Evolutionary conservation across 306 rosid species (phyloP), one percentile per base, ranked within the genome.

Genomic region (Ammopiptanthus mongolicus): DNA sequence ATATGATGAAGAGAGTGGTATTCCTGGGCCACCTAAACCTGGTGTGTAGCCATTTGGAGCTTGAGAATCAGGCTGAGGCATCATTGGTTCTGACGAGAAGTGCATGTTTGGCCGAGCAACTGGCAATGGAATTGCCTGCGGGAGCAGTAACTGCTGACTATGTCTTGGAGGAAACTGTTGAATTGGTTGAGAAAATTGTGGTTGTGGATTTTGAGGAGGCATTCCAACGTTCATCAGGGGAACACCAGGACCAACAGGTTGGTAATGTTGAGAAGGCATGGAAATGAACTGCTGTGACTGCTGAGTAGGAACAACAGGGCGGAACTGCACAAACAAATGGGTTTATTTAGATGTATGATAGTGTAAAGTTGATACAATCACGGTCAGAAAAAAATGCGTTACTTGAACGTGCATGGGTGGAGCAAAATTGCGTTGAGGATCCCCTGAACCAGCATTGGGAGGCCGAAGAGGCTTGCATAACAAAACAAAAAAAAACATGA

Each of bases 391-490:
- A 53, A 53, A 62, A 69, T 60, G 77, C 12, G 53, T 91, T 87
- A 93, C 98, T 77, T 91, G 98, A 78, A 84, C 84, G 66, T 92
- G 56, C 90, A 89, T 88, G 1, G 91, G 86, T 5, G 92, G 90
- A 82, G 14, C 75, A 42, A 84, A 84, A 74, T 77, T 72, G 75
- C 91, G 89, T 50, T 87, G 90, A 71, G 95, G 92, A 64, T 93
- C 98, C 89, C 85, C 73, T 18, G 91, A 66, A 88, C 92, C 90
- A 61, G 82, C 77, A 6, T 86, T 66, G 5, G 93, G 92, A 79
- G 92, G 93, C 82, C 91, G 91, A 66, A 87, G 77, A 84, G 93
- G 96, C 97, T 91, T 37, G 66, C 63, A 71, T 36, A 70, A 59
- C 18, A 70, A 58, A 60, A 64, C 50, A 7, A 67, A 36, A 37